phyloP scores from a whole-genome alignment of 306 rosid species.

The Gynostemma pentaphyllum region DNA sequence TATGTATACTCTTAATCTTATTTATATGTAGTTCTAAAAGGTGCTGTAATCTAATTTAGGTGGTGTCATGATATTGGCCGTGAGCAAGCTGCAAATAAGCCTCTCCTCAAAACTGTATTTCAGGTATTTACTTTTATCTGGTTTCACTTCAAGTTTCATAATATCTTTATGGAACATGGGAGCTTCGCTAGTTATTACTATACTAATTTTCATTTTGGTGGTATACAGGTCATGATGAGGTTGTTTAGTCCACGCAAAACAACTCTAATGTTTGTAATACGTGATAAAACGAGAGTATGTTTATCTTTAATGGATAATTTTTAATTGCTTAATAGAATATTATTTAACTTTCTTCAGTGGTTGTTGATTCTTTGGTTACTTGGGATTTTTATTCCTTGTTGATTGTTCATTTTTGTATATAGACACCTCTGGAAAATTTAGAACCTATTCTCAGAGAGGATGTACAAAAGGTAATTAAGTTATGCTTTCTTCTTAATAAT shows the following conservation, averaged over 20 bases:
- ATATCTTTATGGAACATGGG: not conserved
- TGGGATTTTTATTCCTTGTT: not conserved
- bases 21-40: not conserved
- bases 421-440: slow-evolving; percentile 96
- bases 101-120: slow-evolving; percentile 90
- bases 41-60: slow-evolving; percentile 36
- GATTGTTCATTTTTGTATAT: slow-evolving; percentile 4
- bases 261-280: slow-evolving; percentile 87
- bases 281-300: slow-evolving; percentile 95
- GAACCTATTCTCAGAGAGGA: slow-evolving; percentile 98
- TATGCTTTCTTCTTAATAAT: not conserved
- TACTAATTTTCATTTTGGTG: slow-evolving; percentile 1
- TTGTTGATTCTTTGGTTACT: slow-evolving; percentile 6
- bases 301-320: slow-evolving; percentile 5
- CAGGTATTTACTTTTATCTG: slow-evolving; percentile 40
- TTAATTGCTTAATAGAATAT: not conserved
- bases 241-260: slow-evolving; percentile 98
- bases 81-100: slow-evolving; percentile 99
- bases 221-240: slow-evolving; percentile 91
- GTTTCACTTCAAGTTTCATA: too few relatives aligned
- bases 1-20: slow-evolving; percentile 11
- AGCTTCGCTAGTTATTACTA: not conserved
- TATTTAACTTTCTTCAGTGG: not conserved
- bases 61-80: slow-evolving; percentile 99
- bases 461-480: slow-evolving; percentile 66